Conservation (phyloP, 768 basidiomycete species). For the Russula olivacea region DNA sequence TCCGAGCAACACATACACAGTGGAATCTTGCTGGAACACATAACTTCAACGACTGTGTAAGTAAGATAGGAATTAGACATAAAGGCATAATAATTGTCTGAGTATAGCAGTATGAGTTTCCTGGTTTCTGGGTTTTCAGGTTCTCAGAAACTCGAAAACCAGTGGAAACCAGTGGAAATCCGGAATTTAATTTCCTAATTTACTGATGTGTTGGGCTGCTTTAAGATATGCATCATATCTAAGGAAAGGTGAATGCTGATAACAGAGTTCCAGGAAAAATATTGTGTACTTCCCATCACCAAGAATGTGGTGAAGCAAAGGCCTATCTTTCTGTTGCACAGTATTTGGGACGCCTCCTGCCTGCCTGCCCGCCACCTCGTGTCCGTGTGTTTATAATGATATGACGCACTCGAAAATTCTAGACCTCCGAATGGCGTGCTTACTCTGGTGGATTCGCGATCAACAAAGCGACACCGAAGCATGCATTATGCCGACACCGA, state of each 20-base stretch:
- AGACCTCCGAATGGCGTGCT: conserved; percentile 68
- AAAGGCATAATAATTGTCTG: too few species aligned
- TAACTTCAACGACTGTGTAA: too few species aligned
- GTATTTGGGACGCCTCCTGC: conserved; percentile 63
- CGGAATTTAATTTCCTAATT: too few species aligned
- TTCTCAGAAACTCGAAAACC: too few species aligned
- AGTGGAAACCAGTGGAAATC: too few species aligned
- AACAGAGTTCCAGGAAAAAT: not conserved
- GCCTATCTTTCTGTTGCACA: conserved; percentile 58
- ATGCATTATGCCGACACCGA: conserved; percentile 83
- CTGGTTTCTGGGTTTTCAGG: too few species aligned
- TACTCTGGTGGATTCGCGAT: conserved; percentile 71
- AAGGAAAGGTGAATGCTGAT: not conserved
- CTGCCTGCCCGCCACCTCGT: not conserved
- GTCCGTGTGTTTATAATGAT: not conserved
- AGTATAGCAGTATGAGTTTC: too few species aligned
- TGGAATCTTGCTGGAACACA: too few species aligned
- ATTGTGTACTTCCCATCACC: conserved; percentile 65
- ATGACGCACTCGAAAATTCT: not conserved
- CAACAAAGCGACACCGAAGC: conserved; percentile 67
- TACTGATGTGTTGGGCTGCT: conserved; percentile 59
- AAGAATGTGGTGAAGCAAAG: conserved; percentile 83
- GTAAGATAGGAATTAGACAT: too few species aligned
- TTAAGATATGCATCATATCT: conserved; percentile 77
- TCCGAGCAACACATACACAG: too few species aligned